Conservation (phyloP, 495 filamentous ascomycete species). For the Penicillium coprophilum region DNA sequence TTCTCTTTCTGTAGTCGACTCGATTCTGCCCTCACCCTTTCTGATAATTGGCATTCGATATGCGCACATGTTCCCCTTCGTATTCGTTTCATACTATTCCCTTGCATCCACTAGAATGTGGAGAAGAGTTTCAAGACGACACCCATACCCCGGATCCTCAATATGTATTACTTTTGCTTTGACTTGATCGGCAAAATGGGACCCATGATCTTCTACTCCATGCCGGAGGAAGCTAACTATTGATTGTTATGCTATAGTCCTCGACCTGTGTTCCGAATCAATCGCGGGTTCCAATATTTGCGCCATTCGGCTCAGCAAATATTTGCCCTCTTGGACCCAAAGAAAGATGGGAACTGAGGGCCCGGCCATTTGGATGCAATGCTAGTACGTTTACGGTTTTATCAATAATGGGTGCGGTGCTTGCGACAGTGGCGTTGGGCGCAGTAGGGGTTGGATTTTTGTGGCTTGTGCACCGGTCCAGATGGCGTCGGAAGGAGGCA, state of each 20-base stretch:
- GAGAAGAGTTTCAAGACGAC: constrained; percentile 4
- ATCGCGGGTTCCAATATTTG: constrained; percentile 42
- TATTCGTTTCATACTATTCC: constrained; percentile 7
- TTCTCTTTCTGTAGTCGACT: background rate
- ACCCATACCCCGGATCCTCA: background rate
- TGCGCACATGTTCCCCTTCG: background rate
- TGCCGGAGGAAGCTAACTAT: constrained; percentile 1
- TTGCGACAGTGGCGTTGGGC: constrained; percentile 35
- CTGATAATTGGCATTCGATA: constrained; percentile 3
- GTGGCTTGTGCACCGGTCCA: constrained; percentile 26
- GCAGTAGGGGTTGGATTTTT: constrained; percentile 27
- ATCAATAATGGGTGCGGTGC: constrained; percentile 38
- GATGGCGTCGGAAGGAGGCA: constrained; percentile 27
- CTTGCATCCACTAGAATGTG: constrained; percentile 8
- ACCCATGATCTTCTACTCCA: background rate
- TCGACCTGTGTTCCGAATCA: constrained; percentile 52
- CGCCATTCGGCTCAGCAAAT: constrained; percentile 40
- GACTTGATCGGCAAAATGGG: background rate
- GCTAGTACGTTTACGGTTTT: constrained; percentile 52
- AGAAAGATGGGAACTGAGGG: constrained; percentile 55
- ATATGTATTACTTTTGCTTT: background rate
- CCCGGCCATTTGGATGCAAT: constrained; percentile 48
- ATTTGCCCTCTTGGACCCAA: constrained; percentile 50
- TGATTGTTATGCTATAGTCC: constrained; percentile 32
- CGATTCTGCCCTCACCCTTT: background rate